A percentile compares a stretch with the other conserved stretches of the same genome.
Conservation (phyloP, 2,329 filamentous ascomycete species). For the Pyrenophora teres region DNA sequence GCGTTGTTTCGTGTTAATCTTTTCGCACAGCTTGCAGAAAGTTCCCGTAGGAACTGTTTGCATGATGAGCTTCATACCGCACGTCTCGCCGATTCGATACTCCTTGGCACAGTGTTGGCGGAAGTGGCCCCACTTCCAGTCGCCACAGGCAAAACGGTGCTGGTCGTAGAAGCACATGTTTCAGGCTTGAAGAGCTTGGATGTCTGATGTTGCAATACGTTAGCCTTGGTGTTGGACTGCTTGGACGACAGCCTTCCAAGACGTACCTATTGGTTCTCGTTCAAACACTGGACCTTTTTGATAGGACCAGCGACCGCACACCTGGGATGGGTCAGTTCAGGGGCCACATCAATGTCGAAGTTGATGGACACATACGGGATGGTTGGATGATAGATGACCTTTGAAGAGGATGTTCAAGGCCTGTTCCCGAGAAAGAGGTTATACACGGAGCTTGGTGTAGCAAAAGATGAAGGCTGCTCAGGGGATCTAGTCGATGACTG, state of each 20-base stretch:
- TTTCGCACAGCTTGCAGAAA: constrained; percentile 84
- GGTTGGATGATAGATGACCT: constrained; percentile 39
- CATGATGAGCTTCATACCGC: constrained; percentile 89
- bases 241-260: constrained; percentile 34
- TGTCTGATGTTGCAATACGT: constrained; percentile 36
- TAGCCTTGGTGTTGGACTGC: constrained; percentile 32
- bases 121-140: constrained; percentile 95
- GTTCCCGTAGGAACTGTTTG: constrained; percentile 66
- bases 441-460: constrained; percentile 32
- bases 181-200: constrained; percentile 39
- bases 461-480: constrained; percentile 37
- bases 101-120: constrained; percentile 91
- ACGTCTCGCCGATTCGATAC: constrained; percentile 94
- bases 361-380: constrained; percentile 35
- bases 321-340: constrained; percentile 36
- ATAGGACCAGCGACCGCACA: constrained; percentile 31
- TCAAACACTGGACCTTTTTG: constrained; percentile 26
- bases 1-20: constrained; percentile 83
- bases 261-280: constrained; percentile 37
- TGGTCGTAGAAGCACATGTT: constrained; percentile 96
- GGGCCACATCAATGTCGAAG: constrained; percentile 29
- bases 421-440: constrained; percentile 24
- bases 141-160: constrained; percentile 81
- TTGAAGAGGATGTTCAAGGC: constrained; percentile 14
- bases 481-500: constrained; percentile 34